Evolutionary conservation across 1,284 basidiomycete species (phyloP).

Genomic region (Rhizoctonia solani): DNA sequence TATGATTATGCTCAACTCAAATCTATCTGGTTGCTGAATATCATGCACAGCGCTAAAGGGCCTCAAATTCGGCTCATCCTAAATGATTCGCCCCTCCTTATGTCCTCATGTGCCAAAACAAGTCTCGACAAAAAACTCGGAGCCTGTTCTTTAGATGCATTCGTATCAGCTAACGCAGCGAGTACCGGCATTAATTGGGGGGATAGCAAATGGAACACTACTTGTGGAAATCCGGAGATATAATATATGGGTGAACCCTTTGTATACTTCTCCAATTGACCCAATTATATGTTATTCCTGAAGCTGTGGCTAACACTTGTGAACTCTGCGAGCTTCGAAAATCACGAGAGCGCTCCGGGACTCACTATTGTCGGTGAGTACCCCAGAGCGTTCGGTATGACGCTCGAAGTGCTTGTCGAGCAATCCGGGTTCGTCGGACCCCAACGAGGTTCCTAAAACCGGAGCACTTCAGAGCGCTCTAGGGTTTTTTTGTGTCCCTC

Average conservation of each 20-base stretch:
- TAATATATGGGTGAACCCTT: slow-evolving; percentile 33
- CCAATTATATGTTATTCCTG: background rate
- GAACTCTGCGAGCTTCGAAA: no score
- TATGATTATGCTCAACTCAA: background rate
- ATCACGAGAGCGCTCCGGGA: no score
- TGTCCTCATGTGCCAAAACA: slow-evolving; percentile 45
- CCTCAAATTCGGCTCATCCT: slow-evolving; percentile 54
- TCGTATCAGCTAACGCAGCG: slow-evolving; percentile 45
- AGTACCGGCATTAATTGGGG: slow-evolving; percentile 46
- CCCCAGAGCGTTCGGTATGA: no score
- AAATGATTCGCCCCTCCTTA: slow-evolving; percentile 51
- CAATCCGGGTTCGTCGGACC: no score
- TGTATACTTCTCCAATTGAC: slow-evolving; percentile 37
- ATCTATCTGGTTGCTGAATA: slow-evolving; percentile 7
- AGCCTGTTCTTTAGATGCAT: slow-evolving; percentile 50
- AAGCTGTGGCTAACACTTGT: background rate
- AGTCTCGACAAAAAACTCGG: slow-evolving; percentile 46
- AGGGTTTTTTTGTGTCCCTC: background rate
- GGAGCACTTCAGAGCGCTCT: no score
- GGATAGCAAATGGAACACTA: slow-evolving; percentile 48
- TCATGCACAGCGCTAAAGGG: slow-evolving; percentile 42
- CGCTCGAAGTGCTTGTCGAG: no score
- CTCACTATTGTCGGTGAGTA: no score
- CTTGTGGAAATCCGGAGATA: slow-evolving; percentile 46
- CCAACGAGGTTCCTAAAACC: no score